Base-by-base conservation (phyloP, 306 rosid species). In the Bauhinia variegata region DNA sequence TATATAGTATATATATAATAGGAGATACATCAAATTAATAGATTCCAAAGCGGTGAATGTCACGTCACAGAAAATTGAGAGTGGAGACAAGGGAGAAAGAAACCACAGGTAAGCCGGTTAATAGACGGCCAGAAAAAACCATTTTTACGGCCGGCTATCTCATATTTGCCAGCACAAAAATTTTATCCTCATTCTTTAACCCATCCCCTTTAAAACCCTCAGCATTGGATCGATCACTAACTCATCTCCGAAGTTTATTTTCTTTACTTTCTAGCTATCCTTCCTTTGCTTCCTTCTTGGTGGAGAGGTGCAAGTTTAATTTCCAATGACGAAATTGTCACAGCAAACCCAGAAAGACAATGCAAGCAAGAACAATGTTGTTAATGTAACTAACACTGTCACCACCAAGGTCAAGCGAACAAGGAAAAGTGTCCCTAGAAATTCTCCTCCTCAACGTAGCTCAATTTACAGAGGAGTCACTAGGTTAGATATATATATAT, bases 391-490 rank as follows among this genome's bases (percentile, higher is more conserved):
- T 10, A 61, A 8, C 17, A 30, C 74, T 12, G 69, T 31, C 3
- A 66, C 51, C 39, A 70, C 81, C 23, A 85, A 87, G 67, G 81
- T 23, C 37, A 91, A 85, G 80, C 78, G 95, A 53, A 87, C 88
- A 0, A 80, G 95, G 17, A 85, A 87, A 54, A 83, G 87, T 60
- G 91, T 87, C 50, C 95, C 88, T 0, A 79, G 91, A 72, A 88
- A 83, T 68, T 79, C 91, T 19, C 89, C 88, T 3, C 80, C 86
- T 73, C 89, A 78, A 43, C 91, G 91, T 11, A 91, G 95, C 78
- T 88, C 97, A 14, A 71, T 83, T 8, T 83, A 81, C 61, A 84
- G 97, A 48, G 97, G 96, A 34, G 97, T 91, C 82, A 91, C 97
- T 11, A 85, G 97, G 97, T 86, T 67, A 19, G 15, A 36, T 36